A percentile compares a stretch with the other conserved stretches of the same genome.
Evolutionary conservation across 805 yeast genomes (phyloP).

Genomic region (Priceomyces castillae): DNA sequence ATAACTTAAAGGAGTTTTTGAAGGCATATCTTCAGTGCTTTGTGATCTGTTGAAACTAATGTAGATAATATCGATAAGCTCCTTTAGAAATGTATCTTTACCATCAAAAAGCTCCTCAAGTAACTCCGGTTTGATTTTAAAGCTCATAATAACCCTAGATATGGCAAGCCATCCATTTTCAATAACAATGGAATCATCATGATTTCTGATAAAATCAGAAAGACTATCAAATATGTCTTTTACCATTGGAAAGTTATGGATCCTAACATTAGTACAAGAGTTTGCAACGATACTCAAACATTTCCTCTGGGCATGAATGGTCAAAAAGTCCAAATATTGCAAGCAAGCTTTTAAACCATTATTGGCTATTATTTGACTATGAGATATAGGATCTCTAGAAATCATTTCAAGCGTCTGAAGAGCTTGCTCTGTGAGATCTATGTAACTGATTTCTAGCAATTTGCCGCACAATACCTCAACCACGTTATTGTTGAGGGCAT

Average conservation of each 20-base stretch:
- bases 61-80: constrained; percentile 21
- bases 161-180: constrained; percentile 68
- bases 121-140: constrained; percentile 38
- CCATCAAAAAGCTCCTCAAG: constrained; percentile 43
- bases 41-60: constrained; percentile 26
- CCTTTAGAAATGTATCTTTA: constrained; percentile 19
- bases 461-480: constrained; percentile 64
- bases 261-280: constrained; percentile 51
- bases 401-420: constrained; percentile 70
- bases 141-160: constrained; percentile 53
- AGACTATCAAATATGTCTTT: constrained; percentile 59
- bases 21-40: constrained; percentile 13
- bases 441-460: constrained; percentile 71
- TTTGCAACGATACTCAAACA: constrained; percentile 72
- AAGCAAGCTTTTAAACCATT: constrained; percentile 67
- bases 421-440: constrained; percentile 91
- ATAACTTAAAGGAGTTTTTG: constrained; percentile 28
- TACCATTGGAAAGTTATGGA: constrained; percentile 45
- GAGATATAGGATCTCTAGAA: constrained; percentile 52
- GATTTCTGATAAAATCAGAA: constrained; percentile 52
- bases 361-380: constrained; percentile 48
- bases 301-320: constrained; percentile 83
- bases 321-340: constrained; percentile 80
- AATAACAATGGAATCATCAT: constrained; percentile 56
- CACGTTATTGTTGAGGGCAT: constrained; percentile 62